Evolutionary conservation across 2,329 filamentous ascomycete genomes (phyloP), one percentile per base, ranked within the genome.

Genomic region (Diplodia sapinea): DNA sequence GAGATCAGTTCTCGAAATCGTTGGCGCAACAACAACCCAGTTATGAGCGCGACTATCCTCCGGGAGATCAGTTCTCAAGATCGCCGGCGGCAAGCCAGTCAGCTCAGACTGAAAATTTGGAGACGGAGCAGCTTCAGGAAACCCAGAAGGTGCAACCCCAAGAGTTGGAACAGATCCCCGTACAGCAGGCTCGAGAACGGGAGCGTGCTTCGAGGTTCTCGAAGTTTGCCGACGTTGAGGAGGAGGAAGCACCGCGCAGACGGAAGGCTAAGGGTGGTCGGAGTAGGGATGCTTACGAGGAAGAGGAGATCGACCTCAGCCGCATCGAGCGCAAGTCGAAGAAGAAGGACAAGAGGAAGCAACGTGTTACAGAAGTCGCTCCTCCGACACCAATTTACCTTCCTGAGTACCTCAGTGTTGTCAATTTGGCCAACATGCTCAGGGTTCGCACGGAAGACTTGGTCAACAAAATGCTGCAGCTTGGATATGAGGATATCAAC

Each of bases 371-470:
- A 29, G 70, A 71, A 26, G 75, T 73, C 65, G 70, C 71, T 13
- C 71, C 72, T 12, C 76, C 77, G 4, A 75, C 71, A 2, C 76
- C 76, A 15, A 91, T 99, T 55, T 87, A 90, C 65, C 82, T 99
- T 26, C 96, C 96, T 0, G 92, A 97, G 75, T 96, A 93, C 73
- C 96, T 99, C 78, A 95, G 88, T 73, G 89, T 97, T n/a, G 85
- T 87, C 11, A 92, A 94, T 71, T 81, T 99, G 50, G 93, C 93
- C 4, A 84, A 88, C 69, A 87, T 91, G 4, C 82, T 98, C 26
- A 89, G 89, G 69, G 84, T 96, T 36, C 87, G 88, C 50, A 83
- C 88, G 0, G 85, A 90, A 15, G 80, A 88, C 3, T 97, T 99
- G 73, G 81, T 96, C 13, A 73, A 76, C 17, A 92, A 93, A 74